Base-by-base conservation (phyloP, 495 filamentous ascomycete genomes). In the Tuber brumale region DNA sequence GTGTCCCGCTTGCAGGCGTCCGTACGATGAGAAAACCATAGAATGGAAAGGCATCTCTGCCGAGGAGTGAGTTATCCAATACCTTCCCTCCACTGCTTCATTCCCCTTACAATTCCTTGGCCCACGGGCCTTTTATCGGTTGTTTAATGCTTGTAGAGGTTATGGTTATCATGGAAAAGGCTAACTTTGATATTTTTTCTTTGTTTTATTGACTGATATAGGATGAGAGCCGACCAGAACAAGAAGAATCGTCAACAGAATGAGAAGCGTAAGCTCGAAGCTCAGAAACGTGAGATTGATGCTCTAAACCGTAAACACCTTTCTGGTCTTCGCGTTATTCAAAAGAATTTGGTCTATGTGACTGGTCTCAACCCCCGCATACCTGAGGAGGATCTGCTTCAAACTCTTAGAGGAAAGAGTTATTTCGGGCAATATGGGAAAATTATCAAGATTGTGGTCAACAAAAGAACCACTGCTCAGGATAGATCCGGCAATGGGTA, bases 401-500 rank as follows among this genome's bases (percentile, higher is more conserved):
- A 92, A 82, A 97, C 94, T 0, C 87, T 99, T 31, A 91, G 96
- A 70, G 93, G 93, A 69, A 87, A 88, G 70, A 90, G 97, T 77
- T 99, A 97, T 83, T 99, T 99, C 82, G 96, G 96, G 7, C 96
- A 98, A 83, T 99, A 99, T 83, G 96, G 96, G 78, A 95, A 95
- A 82, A 99, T 99, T 78, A 90, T 95, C 79, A 99, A 99, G 82
- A 98, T 99, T 57, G 97, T 97, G 69, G 97, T 99, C 74, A 97
- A 94, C 86, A 98, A 97, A 83, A 90, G 94, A 43, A 80, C 78
- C 16, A 83, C 82, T 39, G 72, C 82, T 70, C 81, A 81, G 51
- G 80, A 81, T 69, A 73, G 78, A 45, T 77, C 77, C 27, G 72
- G 73, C 37, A 72, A 72, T 18, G 75, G 76, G 41, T 48, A 61